Percentiles rank a stretch among this genome's conserved stretches.
Conservation (phyloP, 2,329 filamentous ascomycete genomes). For the Didymellaceae sp. region DNA sequence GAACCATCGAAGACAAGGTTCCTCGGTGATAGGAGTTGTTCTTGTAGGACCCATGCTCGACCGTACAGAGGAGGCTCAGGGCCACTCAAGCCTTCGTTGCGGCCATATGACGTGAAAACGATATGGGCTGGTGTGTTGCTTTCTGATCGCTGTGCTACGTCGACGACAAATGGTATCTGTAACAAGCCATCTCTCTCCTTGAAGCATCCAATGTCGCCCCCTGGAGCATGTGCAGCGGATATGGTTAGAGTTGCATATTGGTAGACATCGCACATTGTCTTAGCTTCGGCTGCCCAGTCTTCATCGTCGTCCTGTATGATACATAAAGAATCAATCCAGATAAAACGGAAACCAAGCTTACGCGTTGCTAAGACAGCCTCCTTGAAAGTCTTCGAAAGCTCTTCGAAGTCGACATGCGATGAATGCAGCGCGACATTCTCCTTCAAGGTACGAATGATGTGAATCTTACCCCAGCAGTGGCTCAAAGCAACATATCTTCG, state of each 20-base stretch:
- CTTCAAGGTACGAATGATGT: constrained; percentile 27
- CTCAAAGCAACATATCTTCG: constrained; percentile 27
- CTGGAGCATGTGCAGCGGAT: constrained; percentile 29
- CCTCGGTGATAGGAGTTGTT: constrained; percentile 27
- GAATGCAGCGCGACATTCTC: constrained; percentile 17
- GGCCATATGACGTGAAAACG: constrained; percentile 7
- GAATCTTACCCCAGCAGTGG: constrained; percentile 32
- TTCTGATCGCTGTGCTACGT: constrained; percentile 10
- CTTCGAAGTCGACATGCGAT: background rate
- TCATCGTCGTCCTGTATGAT: constrained; percentile 30
- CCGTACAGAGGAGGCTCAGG: constrained; percentile 26
- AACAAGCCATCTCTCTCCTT: constrained; percentile 28
- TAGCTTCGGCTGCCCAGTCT: constrained; percentile 35
- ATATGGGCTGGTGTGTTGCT: background rate
- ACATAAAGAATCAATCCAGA: constrained; percentile 32
- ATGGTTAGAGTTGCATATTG: constrained; percentile 30
- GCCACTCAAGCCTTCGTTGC: constrained; percentile 13
- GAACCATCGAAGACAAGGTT: constrained; percentile 29
- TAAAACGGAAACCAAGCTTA: constrained; percentile 14
- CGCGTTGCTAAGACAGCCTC: background rate
- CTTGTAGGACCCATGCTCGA: constrained; percentile 34
- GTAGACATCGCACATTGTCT: constrained; percentile 36
- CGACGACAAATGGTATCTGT: constrained; percentile 25
- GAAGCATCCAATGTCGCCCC: constrained; percentile 30
- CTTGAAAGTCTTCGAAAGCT: background rate